Base-by-base conservation (phyloP, 2,329 filamentous ascomycete species). In the Clarireedia paspali region DNA sequence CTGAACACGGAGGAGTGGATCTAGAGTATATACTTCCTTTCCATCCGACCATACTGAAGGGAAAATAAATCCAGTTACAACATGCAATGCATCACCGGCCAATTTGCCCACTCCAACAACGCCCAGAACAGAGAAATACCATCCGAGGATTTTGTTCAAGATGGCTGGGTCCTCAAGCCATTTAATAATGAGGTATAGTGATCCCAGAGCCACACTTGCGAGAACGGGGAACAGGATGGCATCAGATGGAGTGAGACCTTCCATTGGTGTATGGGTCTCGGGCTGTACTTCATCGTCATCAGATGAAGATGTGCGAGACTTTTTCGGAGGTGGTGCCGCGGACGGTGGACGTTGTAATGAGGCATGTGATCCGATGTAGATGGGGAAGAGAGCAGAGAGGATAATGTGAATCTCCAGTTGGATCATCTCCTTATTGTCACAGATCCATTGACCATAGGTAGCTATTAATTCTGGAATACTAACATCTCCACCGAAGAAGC, bases 121-220 rank as follows among this genome's bases (percentile, higher is more conserved):
- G 0, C 89, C 89, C 67, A 92, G 83, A 57, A 82, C 71, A 3
- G 88, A 88, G 72, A 96, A 91, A 74, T 97, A 96, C 66, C 80
- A 83, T 40, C 88, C 85, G 23, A 97, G 74, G 40, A 95, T 80
- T 71, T 86, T 88, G 74, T 92, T 96, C 65, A 97, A 73, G 23
- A 95, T 75, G 10, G 84, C 77, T 0, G 91, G 85, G 66, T 96
- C 89, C 62, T 92, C 78, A 55, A 96, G 81, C 80, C 87, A 94
- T 70, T 95, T 90, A 68, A 97, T 90, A 58, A 96, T 76, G 64
- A 91, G 85, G 74, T 97, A 97, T 12, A 97, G 77, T 5, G 83
- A 83, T 44, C 84, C 78, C 7, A 97, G 80, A 1, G 86, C 83
- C 9, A 76, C 66, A 2, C 84, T 89, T 5, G 91, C 91, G 54